These are phyloP conservation scores for Silene coronaria DNA, from an alignment of 179 eudicot genomes.

Conservation along the genomic window DNA sequence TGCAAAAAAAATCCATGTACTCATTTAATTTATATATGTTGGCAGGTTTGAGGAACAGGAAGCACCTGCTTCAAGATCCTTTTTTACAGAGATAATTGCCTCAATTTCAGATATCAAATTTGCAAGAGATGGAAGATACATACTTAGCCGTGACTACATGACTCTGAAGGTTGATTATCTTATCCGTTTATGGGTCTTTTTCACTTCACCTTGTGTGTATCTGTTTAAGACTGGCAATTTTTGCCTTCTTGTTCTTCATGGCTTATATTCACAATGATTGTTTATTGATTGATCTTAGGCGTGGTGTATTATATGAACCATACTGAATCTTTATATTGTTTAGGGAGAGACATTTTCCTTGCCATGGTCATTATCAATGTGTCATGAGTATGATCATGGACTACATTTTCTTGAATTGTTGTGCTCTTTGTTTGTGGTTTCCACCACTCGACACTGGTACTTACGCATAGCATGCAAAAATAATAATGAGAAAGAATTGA, in stretches of 20 bases:
- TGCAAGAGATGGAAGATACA: slow-evolving; percentile 50
- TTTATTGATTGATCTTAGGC: background rate
- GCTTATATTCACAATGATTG: background rate
- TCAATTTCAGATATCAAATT: slow-evolving; percentile 61
- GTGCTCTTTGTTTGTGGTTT: too few relatives aligned
- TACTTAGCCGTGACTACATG: slow-evolving; percentile 64
- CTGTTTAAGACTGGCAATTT: background rate
- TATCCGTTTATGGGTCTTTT: background rate
- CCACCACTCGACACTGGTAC: too few relatives aligned
- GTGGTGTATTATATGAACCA: background rate
- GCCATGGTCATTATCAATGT: background rate
- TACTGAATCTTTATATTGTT: background rate
- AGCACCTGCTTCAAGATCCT: slow-evolving; percentile 57
- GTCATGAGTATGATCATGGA: too few relatives aligned
- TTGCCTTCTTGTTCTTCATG: background rate
- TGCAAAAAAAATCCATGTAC: background rate
- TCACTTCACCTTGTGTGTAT: background rate
- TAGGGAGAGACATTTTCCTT: slow-evolving; percentile 4
- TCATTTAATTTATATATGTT: background rate
- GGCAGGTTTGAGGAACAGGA: slow-evolving; percentile 48
- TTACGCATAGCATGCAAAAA: background rate
- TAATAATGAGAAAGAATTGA: background rate
- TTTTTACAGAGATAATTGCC: slow-evolving; percentile 59
- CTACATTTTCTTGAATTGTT: too few relatives aligned
- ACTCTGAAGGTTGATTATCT: slow-evolving; percentile 36